These are phyloP conservation scores for Paradendryphiella salina DNA, from an alignment of 2,329 filamentous ascomycete species.

Conservation along the genomic window DNA sequence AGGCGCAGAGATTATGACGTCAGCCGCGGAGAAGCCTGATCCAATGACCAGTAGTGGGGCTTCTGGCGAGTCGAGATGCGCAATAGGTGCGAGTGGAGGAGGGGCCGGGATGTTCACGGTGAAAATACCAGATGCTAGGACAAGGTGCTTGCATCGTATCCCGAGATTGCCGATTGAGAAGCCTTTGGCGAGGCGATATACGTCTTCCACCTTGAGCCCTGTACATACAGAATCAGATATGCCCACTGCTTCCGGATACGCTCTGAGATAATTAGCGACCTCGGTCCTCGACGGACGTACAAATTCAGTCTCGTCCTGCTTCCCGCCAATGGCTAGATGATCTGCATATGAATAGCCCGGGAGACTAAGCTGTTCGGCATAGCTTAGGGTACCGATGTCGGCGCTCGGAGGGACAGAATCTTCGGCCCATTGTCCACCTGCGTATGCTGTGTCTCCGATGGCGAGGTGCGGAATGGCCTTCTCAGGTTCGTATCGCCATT, in stretches of 20 bases:
- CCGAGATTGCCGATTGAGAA: constrained; percentile 58
- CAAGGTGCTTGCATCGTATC: constrained; percentile 59
- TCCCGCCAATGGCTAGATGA: constrained; percentile 52
- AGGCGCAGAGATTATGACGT: constrained; percentile 61
- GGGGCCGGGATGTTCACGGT: constrained; percentile 58
- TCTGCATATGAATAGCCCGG: constrained; percentile 62
- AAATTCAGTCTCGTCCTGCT: constrained; percentile 52
- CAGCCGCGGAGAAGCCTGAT: constrained; percentile 65
- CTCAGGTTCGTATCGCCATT: constrained; percentile 58
- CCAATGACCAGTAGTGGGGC: constrained; percentile 60
- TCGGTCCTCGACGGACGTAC: constrained; percentile 59
- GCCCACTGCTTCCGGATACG: constrained; percentile 58
- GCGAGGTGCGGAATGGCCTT: constrained; percentile 58
- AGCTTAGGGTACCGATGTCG: constrained; percentile 63
- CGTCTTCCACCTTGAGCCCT: constrained; percentile 47
- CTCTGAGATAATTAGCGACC: constrained; percentile 59
- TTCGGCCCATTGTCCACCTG: constrained; percentile 64
- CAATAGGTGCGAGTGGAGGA: constrained; percentile 53
- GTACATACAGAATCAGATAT: constrained; percentile 55
- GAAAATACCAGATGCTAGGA: constrained; percentile 64
- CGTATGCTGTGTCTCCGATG: constrained; percentile 55
- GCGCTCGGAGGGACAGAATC: constrained; percentile 57
- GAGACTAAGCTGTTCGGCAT: constrained; percentile 64
- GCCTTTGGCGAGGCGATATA: constrained; percentile 52
- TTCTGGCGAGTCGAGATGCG: constrained; percentile 28